Percentiles rank a stretch among this genome's conserved stretches.
These are phyloP conservation scores for Stevia rebaudiana DNA, from an alignment of 140 eudicot genomes.

Conservation along the genomic window DNA sequence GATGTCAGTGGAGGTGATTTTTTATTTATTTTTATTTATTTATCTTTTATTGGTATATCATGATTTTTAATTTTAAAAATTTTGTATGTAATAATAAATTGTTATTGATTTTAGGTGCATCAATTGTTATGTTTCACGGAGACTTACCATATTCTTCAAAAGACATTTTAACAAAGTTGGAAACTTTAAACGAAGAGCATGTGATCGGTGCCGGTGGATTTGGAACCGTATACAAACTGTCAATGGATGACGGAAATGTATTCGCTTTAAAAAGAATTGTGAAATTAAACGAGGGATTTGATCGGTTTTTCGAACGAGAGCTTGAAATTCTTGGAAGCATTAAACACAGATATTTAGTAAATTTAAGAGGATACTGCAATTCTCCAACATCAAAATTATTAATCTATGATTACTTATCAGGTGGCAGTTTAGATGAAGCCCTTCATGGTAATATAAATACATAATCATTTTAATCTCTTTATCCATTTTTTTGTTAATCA, in stretches of 20 bases:
- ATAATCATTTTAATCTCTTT: neutral
- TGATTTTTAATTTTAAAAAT: neutral
- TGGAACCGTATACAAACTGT: constrained; percentile 92
- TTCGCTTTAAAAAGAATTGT: constrained; percentile 89
- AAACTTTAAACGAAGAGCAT: constrained; percentile 80
- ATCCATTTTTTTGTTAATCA: constrained; percentile 1
- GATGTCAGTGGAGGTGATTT: constrained; percentile 71
- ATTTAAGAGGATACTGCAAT: constrained; percentile 93
- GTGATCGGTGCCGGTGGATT: constrained; percentile 91
- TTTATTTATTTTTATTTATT: constrained; percentile 1
- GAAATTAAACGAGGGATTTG: constrained; percentile 87
- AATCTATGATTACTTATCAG: constrained; percentile 83
- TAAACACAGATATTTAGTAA: constrained; percentile 79
- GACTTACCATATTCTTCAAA: constrained; percentile 94
- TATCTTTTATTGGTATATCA: neutral
- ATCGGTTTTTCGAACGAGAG: constrained; percentile 91
- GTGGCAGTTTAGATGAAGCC: constrained; percentile 98
- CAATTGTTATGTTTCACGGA: constrained; percentile 97
- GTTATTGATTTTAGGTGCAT: constrained; percentile 67
- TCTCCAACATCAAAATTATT: constrained; percentile 84
- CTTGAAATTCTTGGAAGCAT: constrained; percentile 97
- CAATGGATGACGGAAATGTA: constrained; percentile 93
- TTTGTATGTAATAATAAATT: neutral
- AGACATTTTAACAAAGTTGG: constrained; percentile 81
- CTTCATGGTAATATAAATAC: constrained; percentile 72